Conservation (phyloP, 306 rosid genomes). For the Dicorynia guianensis region DNA sequence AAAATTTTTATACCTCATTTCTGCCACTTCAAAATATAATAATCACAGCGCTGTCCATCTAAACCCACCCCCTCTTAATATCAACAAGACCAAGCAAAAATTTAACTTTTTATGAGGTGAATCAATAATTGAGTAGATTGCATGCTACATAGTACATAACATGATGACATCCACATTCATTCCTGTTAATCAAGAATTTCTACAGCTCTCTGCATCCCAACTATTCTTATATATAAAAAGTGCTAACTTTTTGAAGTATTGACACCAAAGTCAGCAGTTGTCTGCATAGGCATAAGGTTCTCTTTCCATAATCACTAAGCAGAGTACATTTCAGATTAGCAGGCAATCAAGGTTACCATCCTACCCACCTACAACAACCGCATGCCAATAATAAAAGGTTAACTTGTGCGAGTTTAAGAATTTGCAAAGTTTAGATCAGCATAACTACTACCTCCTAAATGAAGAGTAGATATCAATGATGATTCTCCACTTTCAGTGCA, state of each 20-base stretch:
- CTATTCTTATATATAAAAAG: no score
- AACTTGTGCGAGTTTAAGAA: slow-evolving; percentile 3
- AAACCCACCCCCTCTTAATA: background rate
- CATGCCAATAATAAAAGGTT: background rate
- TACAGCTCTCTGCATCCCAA: no score
- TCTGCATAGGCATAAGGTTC: slow-evolving; percentile 1
- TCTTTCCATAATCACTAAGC: slow-evolving; percentile 25
- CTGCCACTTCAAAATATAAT: background rate
- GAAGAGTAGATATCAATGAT: slow-evolving; percentile 9
- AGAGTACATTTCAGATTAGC: slow-evolving; percentile 19
- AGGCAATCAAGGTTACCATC: slow-evolving; percentile 25
- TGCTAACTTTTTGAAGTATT: background rate
- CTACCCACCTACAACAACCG: background rate
- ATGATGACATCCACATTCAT: background rate
- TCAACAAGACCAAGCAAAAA: background rate
- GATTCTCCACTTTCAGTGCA: slow-evolving; percentile 6
- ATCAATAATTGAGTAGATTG: slow-evolving; percentile 34
- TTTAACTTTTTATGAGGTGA: background rate
- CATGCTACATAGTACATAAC: slow-evolving; percentile 7
- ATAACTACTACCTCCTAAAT: slow-evolving; percentile 4
- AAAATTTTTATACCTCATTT: background rate
- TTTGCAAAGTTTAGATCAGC: slow-evolving; percentile 27
- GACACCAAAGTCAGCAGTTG: slow-evolving; percentile 19
- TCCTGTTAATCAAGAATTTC: slow-evolving; percentile 4
- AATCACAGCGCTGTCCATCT: background rate